phyloP scores from a whole-genome alignment of 306 rosid genomes.

The Lathyrus oleraceus region DNA sequence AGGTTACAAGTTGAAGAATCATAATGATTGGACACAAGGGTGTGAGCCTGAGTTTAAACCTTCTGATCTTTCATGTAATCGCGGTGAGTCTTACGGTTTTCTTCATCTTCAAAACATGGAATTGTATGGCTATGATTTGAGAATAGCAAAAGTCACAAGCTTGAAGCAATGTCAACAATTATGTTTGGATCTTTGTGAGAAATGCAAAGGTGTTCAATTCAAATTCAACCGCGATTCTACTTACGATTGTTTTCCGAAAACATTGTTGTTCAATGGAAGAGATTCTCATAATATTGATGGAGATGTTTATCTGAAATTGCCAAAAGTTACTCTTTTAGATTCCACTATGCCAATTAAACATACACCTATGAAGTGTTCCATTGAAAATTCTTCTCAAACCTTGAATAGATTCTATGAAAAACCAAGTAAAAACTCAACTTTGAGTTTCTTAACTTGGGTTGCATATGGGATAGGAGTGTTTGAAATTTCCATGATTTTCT shows the following conservation, averaged over 20 bases:
- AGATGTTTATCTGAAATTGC: slow-evolving; percentile 44
- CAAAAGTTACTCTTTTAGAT: slow-evolving; percentile 4
- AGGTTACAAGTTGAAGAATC: slow-evolving; percentile 44
- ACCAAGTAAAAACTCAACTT: slow-evolving; percentile 16
- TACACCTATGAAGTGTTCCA: slow-evolving; percentile 29
- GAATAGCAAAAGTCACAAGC: slow-evolving; percentile 27
- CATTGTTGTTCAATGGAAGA: slow-evolving; percentile 45
- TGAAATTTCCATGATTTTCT: slow-evolving; percentile 23
- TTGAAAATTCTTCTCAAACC: not conserved
- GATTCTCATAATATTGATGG: slow-evolving; percentile 39
- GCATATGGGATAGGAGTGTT: slow-evolving; percentile 35
- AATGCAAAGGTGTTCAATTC: slow-evolving; percentile 55
- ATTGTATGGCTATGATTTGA: slow-evolving; percentile 49
- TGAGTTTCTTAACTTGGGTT: slow-evolving; percentile 52
- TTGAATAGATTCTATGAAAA: slow-evolving; percentile 31
- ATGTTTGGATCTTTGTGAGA: slow-evolving; percentile 43
- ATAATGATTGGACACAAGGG: slow-evolving; percentile 51
- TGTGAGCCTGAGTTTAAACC: slow-evolving; percentile 46
- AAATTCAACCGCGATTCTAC: not conserved
- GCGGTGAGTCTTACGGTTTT: slow-evolving; percentile 25
- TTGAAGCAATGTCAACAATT: slow-evolving; percentile 39
- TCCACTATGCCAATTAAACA: slow-evolving; percentile 11
- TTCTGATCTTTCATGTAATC: slow-evolving; percentile 29
- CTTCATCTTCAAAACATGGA: slow-evolving; percentile 43
- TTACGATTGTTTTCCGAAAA: slow-evolving; percentile 51